Evolutionary conservation across 2,329 filamentous ascomycete genomes (phyloP), one percentile per base, ranked within the genome.

Genomic region (Sarocladium kiliense): DNA sequence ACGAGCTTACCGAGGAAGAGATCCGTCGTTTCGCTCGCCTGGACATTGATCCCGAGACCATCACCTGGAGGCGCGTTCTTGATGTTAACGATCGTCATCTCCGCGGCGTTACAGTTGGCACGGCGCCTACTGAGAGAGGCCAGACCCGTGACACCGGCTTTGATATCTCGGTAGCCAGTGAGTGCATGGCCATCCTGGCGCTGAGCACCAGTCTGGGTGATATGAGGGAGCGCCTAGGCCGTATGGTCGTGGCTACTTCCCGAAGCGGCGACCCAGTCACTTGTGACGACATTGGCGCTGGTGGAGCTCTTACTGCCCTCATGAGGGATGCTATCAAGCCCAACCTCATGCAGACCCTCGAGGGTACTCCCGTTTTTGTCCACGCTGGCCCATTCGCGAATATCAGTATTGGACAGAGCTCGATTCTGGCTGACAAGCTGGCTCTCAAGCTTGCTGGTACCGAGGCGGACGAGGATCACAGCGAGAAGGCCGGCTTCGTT

Each of bases 301-400:
- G 92, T 55, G 94, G 94, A 64, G 94, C 94, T 53, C 77, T 99
- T 61, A 91, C 94, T 42, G 93, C 92, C 27, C 79, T 99, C 65
- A 97, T 99, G 89, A 94, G 88, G 75, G 94, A 99, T 72, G 92
- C 94, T 56, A 96, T 97, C 76, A 99, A 99, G 80, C 94, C 94
- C 57, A 99, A 97, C 75, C 77, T 99, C 60, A 97, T 99, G 94
- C 94, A 99, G 74, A 96, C 91, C 27, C 78, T 99, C 54, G 94
- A 99, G 71, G 94, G 94, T 26, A 99, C 94, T 7, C 94, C 94
- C 0, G 94, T 97, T 2, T 95, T 99, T 67, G 94, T 99, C 14
- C 94, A 99, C 67, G 94, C 94, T 21, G 94, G 94, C 3, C 94
- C 94, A 16, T 99, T 99, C 65, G 94, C 94, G 67, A 99, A 99